Evolutionary conservation across 352 stramenopile species (phyloP).

Genomic region (Pilasporangium apinafurcum): DNA sequence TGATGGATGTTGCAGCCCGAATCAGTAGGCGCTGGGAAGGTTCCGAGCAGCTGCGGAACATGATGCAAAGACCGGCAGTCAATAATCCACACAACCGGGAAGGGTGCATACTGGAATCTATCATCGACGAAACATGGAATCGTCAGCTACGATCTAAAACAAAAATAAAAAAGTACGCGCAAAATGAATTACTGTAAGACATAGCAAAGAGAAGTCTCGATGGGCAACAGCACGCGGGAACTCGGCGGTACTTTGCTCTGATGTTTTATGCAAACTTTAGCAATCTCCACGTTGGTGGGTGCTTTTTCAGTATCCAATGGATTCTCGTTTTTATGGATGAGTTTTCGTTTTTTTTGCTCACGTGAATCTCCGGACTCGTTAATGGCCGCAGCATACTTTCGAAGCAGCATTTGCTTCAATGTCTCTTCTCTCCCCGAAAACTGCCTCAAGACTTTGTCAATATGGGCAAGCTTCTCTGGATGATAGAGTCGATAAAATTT

Average conservation of each 20-base stretch:
- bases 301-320: neutral
- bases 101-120: conserved; percentile 16
- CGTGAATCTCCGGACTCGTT: too few relatives aligned
- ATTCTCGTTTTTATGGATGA: too few relatives aligned
- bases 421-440: conserved; percentile 59
- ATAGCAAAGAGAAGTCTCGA: conserved; percentile 18
- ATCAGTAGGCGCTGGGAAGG: conserved; percentile 8
- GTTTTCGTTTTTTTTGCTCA: neutral
- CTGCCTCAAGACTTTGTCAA: conserved; percentile 47
- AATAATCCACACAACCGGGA: conserved; percentile 51
- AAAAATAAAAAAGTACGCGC: neutral
- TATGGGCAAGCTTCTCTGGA: conserved; percentile 34
- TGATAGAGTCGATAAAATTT: conserved; percentile 51
- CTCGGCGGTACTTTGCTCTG: neutral
- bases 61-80: conserved; percentile 26
- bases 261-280: neutral
- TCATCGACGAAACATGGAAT: neutral
- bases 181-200: conserved; percentile 17
- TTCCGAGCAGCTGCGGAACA: conserved; percentile 15
- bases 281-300: neutral
- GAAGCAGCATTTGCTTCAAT: conserved; percentile 48
- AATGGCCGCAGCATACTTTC: conserved; percentile 64
- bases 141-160: neutral
- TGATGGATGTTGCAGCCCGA: conserved; percentile 20
- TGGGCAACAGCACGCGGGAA: too few relatives aligned